Base-by-base conservation (phyloP, 805 yeast species). In the Candida maesae region DNA sequence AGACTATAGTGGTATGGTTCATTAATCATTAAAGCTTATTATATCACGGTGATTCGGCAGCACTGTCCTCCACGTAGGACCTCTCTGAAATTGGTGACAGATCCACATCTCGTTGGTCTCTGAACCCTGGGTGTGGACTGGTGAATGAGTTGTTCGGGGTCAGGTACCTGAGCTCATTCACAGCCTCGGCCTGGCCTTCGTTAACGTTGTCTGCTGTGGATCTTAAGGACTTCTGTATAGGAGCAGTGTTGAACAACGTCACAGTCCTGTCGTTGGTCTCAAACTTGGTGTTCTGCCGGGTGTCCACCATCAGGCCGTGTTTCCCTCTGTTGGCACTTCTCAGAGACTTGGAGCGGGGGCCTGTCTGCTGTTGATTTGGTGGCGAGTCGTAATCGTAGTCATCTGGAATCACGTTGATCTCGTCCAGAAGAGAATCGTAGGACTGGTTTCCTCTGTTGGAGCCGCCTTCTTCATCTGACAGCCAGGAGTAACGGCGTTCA, bases 401-500 rank as follows among this genome's bases (percentile, higher is more conserved):
- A 43, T 68, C 76, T 2, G 79, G 76, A 5, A 75, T 62, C 3
- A 55, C 62, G 45, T 76, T 76, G 35, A 71, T 73, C 52, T 76
- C 81, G 47, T 74, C 79, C 16, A 76, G 41, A 13, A 70, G 58
- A 16, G 66, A 65, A n/a, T 70, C 73, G 41, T 68, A 67, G 3
- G 58, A 51, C 13, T 50, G 53, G 24, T 21, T 31, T 31, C 29
- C 55, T 52, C 36, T 59, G 12, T 35, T 41, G 11, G 43, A 29
- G 3, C 33, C 19, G 11, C 27, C 28, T 28, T 60, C 54, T 42
- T 62, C 55, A 53, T 55, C 45, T 49, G 64, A 20, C 55, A 65
- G 18, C 55, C 58, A 53, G 1, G 54, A 46, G 27, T 55, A 55
- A n/a, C 50, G 46, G 6, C 47, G 40, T 3, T 35, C 42, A 10